Conservation (phyloP, 805 yeast genomes). For the Starmerella bombi region DNA sequence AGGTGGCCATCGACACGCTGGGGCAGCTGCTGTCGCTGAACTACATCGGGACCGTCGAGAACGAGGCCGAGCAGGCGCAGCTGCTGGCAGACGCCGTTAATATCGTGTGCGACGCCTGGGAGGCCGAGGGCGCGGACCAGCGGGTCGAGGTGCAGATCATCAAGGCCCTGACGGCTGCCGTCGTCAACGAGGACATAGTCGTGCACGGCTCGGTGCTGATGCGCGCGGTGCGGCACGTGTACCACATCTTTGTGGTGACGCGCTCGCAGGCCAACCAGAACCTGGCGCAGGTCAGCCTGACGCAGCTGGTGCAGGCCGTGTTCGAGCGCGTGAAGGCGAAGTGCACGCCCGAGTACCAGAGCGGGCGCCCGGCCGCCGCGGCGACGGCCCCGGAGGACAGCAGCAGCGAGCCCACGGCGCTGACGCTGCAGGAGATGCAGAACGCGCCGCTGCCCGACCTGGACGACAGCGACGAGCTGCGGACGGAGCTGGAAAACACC, state of each 20-base stretch:
- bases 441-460: conserved; percentile 18
- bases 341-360: conserved; percentile 1
- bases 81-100: conserved; percentile 72
- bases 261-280: conserved; percentile 74
- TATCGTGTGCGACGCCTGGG: conserved; percentile 71
- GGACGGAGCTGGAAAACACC: conserved; percentile 49
- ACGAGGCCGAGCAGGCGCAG: conserved; percentile 28
- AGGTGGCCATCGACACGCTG: conserved; percentile 68
- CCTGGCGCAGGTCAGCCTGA: conserved; percentile 86
- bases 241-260: conserved; percentile 80
- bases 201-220: conserved; percentile 82
- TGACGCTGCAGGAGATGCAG: conserved; percentile 21
- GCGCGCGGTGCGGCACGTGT: conserved; percentile 85
- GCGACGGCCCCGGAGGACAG: not conserved
- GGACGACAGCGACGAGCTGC: conserved; percentile 30
- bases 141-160: conserved; percentile 84
- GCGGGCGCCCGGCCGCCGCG: not conserved
- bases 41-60: conserved; percentile 38
- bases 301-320: conserved; percentile 76
- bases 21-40: conserved; percentile 83
- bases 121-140: conserved; percentile 85
- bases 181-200: conserved; percentile 63
- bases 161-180: conserved; percentile 79
- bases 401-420: not conserved
- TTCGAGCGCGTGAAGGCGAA: conserved; percentile 51